phyloP scores from a whole-genome alignment of 805 yeast species.

The Kregervanrija pseudodelftensis region DNA sequence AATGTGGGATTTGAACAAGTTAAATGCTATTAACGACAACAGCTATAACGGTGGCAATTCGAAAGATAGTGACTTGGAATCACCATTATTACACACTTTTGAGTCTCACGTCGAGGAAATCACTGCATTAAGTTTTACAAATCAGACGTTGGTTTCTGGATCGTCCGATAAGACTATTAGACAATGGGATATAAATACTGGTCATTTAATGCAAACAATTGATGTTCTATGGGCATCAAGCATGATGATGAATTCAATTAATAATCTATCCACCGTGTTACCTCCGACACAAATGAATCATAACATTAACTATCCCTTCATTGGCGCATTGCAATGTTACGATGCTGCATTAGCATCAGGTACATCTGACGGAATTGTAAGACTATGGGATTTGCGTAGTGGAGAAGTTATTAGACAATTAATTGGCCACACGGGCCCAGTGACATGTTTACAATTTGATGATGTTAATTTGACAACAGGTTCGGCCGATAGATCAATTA shows the following conservation, averaged over 20 bases:
- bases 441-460: slow-evolving; percentile 63
- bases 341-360: slow-evolving; percentile 79
- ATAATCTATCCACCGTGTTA: slow-evolving; percentile 2
- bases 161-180: slow-evolving; percentile 66
- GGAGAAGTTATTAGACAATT: slow-evolving; percentile 59
- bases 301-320: slow-evolving; percentile 31
- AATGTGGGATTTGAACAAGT: slow-evolving; percentile 46
- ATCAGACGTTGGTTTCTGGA: slow-evolving; percentile 54
- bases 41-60: neutral
- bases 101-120: slow-evolving; percentile 63
- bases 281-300: slow-evolving; percentile 5
- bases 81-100: slow-evolving; percentile 40
- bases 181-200: slow-evolving; percentile 66
- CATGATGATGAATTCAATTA: slow-evolving; percentile 18
- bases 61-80: slow-evolving; percentile 4
- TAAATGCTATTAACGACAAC: slow-evolving; percentile 8
- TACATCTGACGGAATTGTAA: slow-evolving; percentile 65
- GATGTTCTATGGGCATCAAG: slow-evolving; percentile 59
- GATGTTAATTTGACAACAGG: slow-evolving; percentile 59
- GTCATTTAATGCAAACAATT: slow-evolving; percentile 61
- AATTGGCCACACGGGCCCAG: slow-evolving; percentile 63
- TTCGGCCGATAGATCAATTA: slow-evolving; percentile 51
- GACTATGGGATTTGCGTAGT: slow-evolving; percentile 70
- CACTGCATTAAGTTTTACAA: slow-evolving; percentile 52
- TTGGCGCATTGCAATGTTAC: slow-evolving; percentile 63